Percentiles rank a stretch among this genome's conserved stretches.
phyloP scores from a whole-genome alignment of 495 filamentous ascomycete species.

The Lasiosphaeria hispida region DNA sequence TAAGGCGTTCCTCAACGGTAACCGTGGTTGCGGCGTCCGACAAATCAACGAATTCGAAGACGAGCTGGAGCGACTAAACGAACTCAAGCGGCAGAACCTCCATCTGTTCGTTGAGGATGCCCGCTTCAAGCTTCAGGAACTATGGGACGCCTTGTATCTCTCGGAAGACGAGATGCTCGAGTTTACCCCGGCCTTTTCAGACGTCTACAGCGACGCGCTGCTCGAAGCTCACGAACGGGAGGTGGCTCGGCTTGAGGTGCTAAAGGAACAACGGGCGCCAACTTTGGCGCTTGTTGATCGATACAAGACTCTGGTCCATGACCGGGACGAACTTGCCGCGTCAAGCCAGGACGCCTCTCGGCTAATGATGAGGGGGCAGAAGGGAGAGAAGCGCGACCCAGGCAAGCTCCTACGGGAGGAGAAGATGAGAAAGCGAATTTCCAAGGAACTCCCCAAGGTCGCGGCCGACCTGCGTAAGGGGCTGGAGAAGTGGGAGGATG shows the following conservation, averaged over 20 bases:
- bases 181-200: constrained; percentile 91
- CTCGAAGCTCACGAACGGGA: constrained; percentile 86
- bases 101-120: constrained; percentile 95
- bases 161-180: constrained; percentile 98
- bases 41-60: constrained; percentile 94
- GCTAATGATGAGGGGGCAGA: constrained; percentile 81
- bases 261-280: constrained; percentile 85
- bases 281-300: constrained; percentile 77
- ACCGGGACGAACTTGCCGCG: constrained; percentile 80
- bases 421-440: constrained; percentile 95
- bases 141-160: constrained; percentile 92
- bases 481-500: constrained; percentile 89
- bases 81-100: constrained; percentile 90
- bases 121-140: constrained; percentile 80
- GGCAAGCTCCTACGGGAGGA: constrained; percentile 93
- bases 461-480: constrained; percentile 75
- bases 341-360: constrained; percentile 93
- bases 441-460: constrained; percentile 92
- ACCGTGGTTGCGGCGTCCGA: constrained; percentile 74
- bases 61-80: constrained; percentile 79
- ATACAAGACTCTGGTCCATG: constrained; percentile 78
- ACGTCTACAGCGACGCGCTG: constrained; percentile 85
- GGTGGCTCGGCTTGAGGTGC: constrained; percentile 71
- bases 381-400: constrained; percentile 88
- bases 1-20: constrained; percentile 71